Evolutionary conservation across 2,329 filamentous ascomycete species (phyloP).

Genomic region (Phialemoniopsis sp.): DNA sequence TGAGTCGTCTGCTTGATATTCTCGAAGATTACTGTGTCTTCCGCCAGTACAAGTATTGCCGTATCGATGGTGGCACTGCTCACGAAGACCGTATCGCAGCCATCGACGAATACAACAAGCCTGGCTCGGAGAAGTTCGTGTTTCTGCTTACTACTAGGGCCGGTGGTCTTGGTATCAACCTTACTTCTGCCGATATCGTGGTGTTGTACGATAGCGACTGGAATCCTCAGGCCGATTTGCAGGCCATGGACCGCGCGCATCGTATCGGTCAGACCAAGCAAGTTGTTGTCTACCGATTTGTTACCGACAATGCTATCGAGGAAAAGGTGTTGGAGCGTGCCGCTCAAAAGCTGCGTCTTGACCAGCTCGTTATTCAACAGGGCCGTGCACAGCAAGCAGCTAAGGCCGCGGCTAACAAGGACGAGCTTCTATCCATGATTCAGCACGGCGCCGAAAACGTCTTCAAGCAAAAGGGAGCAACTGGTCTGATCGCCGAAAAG

Average conservation of each 20-base stretch:
- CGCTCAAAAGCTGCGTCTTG: constrained; percentile 91
- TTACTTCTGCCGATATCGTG: constrained; percentile 93
- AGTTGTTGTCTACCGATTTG: constrained; percentile 92
- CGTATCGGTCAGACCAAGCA: constrained; percentile 99
- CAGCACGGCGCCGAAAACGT: constrained; percentile 97
- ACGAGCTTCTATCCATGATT: constrained; percentile 96
- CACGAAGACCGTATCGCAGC: constrained; percentile 97
- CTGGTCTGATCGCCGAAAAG: constrained; percentile 55
- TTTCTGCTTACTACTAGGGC: constrained; percentile 94
- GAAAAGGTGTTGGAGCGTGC: constrained; percentile 97
- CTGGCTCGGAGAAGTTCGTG: constrained; percentile 91
- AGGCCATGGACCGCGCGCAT: constrained; percentile 98
- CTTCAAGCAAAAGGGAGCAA: constrained; percentile 70
- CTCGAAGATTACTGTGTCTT: constrained; percentile 98
- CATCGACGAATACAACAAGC: constrained; percentile 98
- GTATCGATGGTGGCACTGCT: constrained; percentile 93
- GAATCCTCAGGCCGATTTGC: constrained; percentile 97
- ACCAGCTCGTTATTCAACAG: constrained; percentile 97
- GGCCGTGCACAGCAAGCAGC: constrained; percentile 86
- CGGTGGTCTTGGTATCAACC: constrained; percentile 92
- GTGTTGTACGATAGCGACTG: constrained; percentile 97
- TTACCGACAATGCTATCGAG: constrained; percentile 97
- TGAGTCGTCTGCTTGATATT: constrained; percentile 96
- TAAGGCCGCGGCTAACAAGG: constrained; percentile 91
- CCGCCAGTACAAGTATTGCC: constrained; percentile 90